These are phyloP conservation scores for Cucurbita pepo DNA, from an alignment of 306 rosid species.

Conservation along the genomic window DNA sequence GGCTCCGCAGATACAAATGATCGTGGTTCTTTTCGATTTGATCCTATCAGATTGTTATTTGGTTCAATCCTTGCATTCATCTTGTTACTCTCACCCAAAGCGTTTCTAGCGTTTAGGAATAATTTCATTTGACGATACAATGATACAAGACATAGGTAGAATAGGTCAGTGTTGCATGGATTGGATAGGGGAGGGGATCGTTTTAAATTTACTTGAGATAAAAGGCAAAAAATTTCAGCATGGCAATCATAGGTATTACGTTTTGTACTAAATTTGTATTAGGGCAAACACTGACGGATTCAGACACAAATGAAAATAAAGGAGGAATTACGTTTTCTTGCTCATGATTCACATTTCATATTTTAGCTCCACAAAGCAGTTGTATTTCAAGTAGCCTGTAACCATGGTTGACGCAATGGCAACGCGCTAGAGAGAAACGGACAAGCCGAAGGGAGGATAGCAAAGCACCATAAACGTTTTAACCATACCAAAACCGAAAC, in stretches of 20 bases:
- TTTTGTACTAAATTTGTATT: background rate
- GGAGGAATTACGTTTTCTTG: background rate
- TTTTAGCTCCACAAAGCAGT: no score
- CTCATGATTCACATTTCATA: no score
- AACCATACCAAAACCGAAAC: background rate
- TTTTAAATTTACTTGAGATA: background rate
- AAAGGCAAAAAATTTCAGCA: no score
- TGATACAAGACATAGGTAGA: background rate
- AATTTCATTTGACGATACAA: constrained; percentile 5
- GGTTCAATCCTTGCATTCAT: constrained; percentile 65
- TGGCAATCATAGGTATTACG: no score
- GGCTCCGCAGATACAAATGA: constrained; percentile 32
- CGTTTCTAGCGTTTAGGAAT: constrained; percentile 44
- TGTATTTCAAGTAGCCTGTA: background rate
- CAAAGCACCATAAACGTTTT: background rate
- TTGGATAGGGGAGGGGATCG: background rate
- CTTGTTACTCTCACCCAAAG: constrained; percentile 60
- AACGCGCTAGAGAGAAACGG: background rate
- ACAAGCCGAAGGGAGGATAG: background rate
- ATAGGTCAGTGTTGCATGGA: background rate
- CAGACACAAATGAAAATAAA: no score
- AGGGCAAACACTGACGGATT: background rate
- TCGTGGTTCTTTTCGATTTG: constrained; percentile 24
- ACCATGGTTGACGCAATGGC: background rate
- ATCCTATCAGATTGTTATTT: constrained; percentile 46